Base-by-base conservation (phyloP, 192 early-diverging fungal genomes). In the Tieghemiomyces parasiticus region DNA sequence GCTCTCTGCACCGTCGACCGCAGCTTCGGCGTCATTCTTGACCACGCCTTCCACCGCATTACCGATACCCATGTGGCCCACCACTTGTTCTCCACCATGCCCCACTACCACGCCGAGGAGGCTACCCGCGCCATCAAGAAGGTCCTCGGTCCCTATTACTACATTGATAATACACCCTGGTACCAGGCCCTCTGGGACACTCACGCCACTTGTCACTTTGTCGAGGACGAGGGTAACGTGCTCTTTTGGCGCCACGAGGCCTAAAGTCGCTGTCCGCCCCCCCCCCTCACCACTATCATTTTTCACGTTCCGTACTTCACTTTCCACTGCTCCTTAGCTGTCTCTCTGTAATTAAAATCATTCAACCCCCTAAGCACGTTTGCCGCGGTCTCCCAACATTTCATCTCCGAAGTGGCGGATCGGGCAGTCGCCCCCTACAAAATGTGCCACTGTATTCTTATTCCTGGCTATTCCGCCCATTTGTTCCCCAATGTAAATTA, bases 31-130 rank as follows among this genome's bases (percentile, higher is more conserved):
- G 74, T 73, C 68, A 67, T 93, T 66, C 76, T 97, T 63, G 86
- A 97, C 68, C 66, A 78, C 63, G 87, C 89, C 70, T 72, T 85
- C 66, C 84, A 85, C 65, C 76, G 81, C 62, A 93, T 92, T 65
- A 74, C 83, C 35, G 89, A 93, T 65, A 91, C 90, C 2, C 92
- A 97, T 65, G 92, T 97, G 24, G 91, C 86, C 9, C 95, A 97
- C 69, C 95, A 97, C 66, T 69, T 93, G 61, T 97, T 95, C 77
- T 89, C 88, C 12, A 88, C 82, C n/a, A 97, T 97, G 92, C 95
- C 95, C 13, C 90, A 92, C 75, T 97, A 97, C 76, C 77, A 97
- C 65, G 95, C 85, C 1, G 64, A 75, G 58, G 88, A 92, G 69
- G 95, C 95, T 2, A 97, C 95, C 25, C 61, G 61, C 35, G 80